phyloP scores from a whole-genome alignment of 73 alveolate species.

The Paramecium octaurelia region DNA sequence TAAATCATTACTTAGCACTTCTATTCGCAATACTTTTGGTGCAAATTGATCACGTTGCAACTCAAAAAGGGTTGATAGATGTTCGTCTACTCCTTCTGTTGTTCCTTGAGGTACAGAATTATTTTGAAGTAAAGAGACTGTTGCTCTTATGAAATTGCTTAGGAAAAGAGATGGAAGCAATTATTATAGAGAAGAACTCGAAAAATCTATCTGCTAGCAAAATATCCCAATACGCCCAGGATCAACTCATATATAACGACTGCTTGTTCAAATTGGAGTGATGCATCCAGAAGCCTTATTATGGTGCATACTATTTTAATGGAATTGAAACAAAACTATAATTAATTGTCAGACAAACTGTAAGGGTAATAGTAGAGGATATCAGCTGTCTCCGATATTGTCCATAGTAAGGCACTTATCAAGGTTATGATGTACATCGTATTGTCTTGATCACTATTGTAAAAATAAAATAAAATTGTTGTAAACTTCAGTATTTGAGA shows the following conservation, averaged over 20 bases:
- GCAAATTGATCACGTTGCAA: background rate
- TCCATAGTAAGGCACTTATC: background rate
- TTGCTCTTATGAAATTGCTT: background rate
- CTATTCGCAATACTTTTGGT: background rate
- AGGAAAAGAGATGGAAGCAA: background rate
- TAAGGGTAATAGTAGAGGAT: background rate
- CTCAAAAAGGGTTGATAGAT: background rate
- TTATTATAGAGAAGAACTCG: background rate
- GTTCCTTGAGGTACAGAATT: background rate
- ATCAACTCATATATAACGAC: background rate
- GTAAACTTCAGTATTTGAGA: background rate
- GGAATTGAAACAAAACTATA: background rate
- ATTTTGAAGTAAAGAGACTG: background rate
- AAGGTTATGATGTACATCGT: background rate
- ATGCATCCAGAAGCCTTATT: background rate
- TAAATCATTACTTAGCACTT: background rate
- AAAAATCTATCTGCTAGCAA: background rate
- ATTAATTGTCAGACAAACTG: background rate
- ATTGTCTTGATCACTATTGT: background rate
- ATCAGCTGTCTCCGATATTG: background rate
- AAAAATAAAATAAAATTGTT: background rate
- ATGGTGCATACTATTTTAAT: background rate
- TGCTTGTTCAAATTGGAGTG: background rate
- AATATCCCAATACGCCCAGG: background rate
- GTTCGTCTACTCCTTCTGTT: background rate